Evolutionary conservation across 1,139 yeast species (phyloP).

Genomic region (Suhomyces atakaporum): DNA sequence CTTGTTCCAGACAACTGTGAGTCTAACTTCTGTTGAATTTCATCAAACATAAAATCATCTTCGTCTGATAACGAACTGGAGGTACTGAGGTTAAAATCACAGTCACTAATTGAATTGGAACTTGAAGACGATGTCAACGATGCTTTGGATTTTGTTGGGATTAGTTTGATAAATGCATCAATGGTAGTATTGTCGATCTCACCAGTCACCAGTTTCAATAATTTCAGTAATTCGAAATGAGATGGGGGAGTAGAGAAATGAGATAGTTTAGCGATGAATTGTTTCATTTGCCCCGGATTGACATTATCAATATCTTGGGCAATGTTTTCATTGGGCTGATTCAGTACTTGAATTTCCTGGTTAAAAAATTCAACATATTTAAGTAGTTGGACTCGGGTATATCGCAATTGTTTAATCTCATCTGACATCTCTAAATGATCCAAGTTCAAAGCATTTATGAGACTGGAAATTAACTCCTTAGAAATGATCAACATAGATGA

Average conservation of each 20-base stretch:
- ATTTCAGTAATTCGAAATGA: conserved; percentile 17
- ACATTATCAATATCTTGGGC: not conserved
- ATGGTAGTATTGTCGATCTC: conserved; percentile 11
- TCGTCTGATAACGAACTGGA: conserved; percentile 15
- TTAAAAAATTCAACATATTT: not conserved
- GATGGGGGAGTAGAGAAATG: conserved; percentile 1
- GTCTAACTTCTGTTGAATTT: conserved; percentile 24
- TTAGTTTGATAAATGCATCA: conserved; percentile 17
- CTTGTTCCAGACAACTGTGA: conserved; percentile 24
- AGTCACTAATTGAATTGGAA: conserved; percentile 13
- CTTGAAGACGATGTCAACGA: conserved; percentile 9
- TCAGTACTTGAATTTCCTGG: conserved; percentile 4
- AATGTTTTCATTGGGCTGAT: not conserved
- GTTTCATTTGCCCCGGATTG: conserved; percentile 2
- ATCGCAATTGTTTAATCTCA: conserved; percentile 7
- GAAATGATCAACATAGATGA: conserved; percentile 6
- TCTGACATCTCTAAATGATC: conserved; percentile 1
- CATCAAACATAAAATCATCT: conserved; percentile 27
- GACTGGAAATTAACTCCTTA: conserved; percentile 2
- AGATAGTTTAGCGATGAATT: conserved; percentile 6
- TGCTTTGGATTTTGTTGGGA: conserved; percentile 14
- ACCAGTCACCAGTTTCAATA: conserved; percentile 14
- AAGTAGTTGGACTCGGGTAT: conserved; percentile 5
- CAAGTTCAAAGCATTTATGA: conserved; percentile 1
- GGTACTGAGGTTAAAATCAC: conserved; percentile 13